Evolutionary conservation across 306 rosid genomes (phyloP).

Genomic region (Abrus pulchellus): DNA sequence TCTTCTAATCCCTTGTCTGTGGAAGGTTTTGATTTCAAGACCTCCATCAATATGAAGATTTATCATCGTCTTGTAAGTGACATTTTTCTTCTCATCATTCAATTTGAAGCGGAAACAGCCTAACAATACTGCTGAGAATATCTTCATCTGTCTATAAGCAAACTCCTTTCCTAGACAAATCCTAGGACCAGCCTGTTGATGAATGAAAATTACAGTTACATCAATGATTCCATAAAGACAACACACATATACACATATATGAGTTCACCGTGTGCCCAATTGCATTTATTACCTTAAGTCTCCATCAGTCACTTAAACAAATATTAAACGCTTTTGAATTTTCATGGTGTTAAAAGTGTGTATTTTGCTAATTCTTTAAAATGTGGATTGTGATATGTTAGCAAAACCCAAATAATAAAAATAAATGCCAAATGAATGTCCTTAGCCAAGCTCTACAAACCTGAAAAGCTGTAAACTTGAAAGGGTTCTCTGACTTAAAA

Average conservation of each 20-base stretch:
- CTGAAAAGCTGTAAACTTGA: constrained; percentile 75
- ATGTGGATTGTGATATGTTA: neutral
- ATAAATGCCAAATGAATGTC: constrained; percentile 3
- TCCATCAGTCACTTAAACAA: neutral
- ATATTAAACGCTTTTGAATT: neutral
- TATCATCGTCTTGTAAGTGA: constrained; percentile 81
- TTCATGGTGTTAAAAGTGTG: neutral
- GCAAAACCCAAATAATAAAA: neutral
- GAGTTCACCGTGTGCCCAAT: neutral
- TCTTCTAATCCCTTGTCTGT: constrained; percentile 50
- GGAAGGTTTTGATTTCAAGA: constrained; percentile 65
- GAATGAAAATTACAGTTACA: neutral
- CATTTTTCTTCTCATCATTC: constrained; percentile 65
- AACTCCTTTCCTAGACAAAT: constrained; percentile 75
- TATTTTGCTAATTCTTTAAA: neutral
- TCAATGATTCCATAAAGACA: neutral
- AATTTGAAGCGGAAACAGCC: constrained; percentile 59
- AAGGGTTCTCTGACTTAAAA: constrained; percentile 63
- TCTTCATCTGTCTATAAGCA: constrained; percentile 71
- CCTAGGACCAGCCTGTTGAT: constrained; percentile 70
- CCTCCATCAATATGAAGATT: constrained; percentile 85
- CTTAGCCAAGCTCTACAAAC: neutral
- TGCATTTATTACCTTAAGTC: neutral
- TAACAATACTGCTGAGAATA: constrained; percentile 57
- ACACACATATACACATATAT: neutral